Conservation (phyloP, 306 rosid species). For the Vachellia collinsii region DNA sequence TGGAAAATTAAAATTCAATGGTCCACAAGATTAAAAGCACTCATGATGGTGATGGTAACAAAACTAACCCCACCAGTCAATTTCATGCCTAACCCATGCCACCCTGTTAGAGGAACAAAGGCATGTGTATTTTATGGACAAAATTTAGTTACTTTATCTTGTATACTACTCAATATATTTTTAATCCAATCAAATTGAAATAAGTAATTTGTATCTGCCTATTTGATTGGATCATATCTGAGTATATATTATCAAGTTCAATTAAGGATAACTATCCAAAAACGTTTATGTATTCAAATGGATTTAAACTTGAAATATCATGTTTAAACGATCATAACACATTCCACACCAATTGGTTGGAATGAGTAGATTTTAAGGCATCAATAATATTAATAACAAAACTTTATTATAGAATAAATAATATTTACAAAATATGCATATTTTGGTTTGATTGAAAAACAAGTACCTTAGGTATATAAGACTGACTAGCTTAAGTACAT, state of each 20-base stretch:
- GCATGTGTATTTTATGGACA: neutral
- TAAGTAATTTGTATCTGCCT: neutral
- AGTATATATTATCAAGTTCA: no score
- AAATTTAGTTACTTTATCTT: neutral
- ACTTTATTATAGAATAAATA: neutral
- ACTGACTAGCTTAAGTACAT: no score
- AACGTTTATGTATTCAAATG: no score
- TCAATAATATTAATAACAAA: neutral
- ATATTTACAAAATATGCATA: no score
- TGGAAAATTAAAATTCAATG: neutral
- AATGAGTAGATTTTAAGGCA: neutral
- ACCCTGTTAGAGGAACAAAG: neutral
- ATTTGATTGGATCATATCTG: no score
- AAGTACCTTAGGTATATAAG: no score
- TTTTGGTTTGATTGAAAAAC: no score
- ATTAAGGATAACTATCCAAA: no score
- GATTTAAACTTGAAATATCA: no score
- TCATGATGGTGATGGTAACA: neutral
- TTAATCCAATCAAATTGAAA: neutral
- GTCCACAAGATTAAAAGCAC: neutral
- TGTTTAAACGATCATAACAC: no score
- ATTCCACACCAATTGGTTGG: no score
- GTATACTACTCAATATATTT: neutral
- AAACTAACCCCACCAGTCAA: neutral
- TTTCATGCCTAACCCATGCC: neutral